phyloP scores from a whole-genome alignment of 148 eudicot genomes.

The Cornus controversa region DNA sequence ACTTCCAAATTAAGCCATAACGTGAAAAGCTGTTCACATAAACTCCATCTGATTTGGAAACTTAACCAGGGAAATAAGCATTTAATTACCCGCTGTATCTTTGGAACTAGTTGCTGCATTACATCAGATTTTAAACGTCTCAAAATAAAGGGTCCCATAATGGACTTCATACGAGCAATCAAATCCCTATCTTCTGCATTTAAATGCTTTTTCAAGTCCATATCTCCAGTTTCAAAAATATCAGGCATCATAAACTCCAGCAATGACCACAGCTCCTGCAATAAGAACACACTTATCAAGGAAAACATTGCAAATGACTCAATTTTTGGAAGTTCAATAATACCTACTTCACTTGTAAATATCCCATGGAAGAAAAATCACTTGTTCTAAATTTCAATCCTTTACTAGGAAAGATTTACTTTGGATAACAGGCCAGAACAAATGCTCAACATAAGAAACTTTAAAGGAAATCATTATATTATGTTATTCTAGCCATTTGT shows the following conservation, averaged over 20 bases:
- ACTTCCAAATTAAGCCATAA: neutral
- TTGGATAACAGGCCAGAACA: neutral
- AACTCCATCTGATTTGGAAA: neutral
- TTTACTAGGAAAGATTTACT: neutral
- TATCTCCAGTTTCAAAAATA: constrained; percentile 83
- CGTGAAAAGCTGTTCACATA: neutral
- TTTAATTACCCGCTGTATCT: constrained; percentile 64
- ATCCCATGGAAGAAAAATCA: neutral
- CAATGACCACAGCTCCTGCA: constrained; percentile 97
- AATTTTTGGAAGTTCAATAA: neutral
- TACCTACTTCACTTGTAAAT: neutral
- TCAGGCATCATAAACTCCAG: constrained; percentile 98
- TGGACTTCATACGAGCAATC: constrained; percentile 89
- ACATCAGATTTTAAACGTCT: constrained; percentile 95
- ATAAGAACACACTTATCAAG: constrained; percentile 11
- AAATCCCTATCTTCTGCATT: constrained; percentile 70
- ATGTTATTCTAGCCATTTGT: neutral
- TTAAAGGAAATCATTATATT: neutral
- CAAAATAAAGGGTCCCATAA: constrained; percentile 90
- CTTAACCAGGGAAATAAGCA: neutral
- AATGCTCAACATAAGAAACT: neutral
- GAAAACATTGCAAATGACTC: constrained; percentile 4
- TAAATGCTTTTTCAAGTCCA: constrained; percentile 83
- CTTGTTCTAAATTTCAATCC: neutral
- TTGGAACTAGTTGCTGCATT: constrained; percentile 91